Evolutionary conservation across 2,329 filamentous ascomycete genomes (phyloP).

Genomic region (Neopestalotiopsis clavispora): DNA sequence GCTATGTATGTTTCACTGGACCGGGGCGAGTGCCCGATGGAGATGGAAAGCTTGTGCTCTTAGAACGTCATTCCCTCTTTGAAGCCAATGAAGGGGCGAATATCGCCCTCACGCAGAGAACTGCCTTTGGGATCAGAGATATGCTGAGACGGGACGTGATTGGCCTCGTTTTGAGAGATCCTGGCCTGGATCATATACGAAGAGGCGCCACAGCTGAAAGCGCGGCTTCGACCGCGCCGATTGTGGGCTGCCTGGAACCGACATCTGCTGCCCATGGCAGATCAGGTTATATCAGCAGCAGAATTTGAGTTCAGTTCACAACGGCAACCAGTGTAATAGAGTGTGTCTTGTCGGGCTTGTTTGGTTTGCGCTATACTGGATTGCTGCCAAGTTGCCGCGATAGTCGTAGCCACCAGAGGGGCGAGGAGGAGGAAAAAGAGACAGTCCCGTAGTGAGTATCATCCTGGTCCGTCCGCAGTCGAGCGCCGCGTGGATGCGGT

Average conservation of each 20-base stretch:
- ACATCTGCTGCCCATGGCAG: constrained; percentile 15
- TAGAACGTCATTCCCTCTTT: constrained; percentile 30
- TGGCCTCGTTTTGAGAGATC: constrained; percentile 30
- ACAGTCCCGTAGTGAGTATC: constrained; percentile 11
- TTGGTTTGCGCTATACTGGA: constrained; percentile 2
- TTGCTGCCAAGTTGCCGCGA: constrained; percentile 20
- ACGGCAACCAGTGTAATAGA: constrained; percentile 7
- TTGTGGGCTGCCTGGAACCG: constrained; percentile 5
- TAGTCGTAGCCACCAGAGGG: constrained; percentile 9
- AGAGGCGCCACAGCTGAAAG: constrained; percentile 45
- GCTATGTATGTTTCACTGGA: constrained; percentile 33
- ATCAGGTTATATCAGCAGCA: constrained; percentile 1
- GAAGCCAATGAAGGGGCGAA: constrained; percentile 28
- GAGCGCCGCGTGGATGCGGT: neutral
- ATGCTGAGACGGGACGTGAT: constrained; percentile 31
- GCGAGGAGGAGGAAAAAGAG: neutral
- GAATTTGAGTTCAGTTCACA: constrained; percentile 9
- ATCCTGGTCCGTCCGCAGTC: constrained; percentile 4
- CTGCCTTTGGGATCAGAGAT: constrained; percentile 29
- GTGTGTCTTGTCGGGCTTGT: neutral
- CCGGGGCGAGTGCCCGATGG: constrained; percentile 26
- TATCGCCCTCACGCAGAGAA: constrained; percentile 28
- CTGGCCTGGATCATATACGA: constrained; percentile 31
- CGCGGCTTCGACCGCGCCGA: constrained; percentile 6
- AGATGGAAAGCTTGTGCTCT: constrained; percentile 26